Percentiles rank a stretch among this genome's conserved stretches.
These are phyloP conservation scores for Penicillium paneum DNA, from an alignment of 2,329 filamentous ascomycete species.

Conservation along the genomic window DNA sequence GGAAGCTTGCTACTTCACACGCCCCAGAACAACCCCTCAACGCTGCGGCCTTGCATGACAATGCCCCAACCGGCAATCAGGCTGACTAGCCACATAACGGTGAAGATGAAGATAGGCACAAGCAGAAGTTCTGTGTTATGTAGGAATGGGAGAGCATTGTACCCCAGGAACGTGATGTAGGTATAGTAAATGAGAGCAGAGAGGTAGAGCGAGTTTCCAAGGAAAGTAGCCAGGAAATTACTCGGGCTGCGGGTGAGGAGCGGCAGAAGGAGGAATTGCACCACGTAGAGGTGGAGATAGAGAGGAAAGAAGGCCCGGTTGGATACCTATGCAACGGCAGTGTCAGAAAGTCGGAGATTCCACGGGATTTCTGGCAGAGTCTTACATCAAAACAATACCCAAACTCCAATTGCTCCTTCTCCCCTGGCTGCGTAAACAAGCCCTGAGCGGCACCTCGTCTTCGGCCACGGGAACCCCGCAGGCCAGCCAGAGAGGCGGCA, in stretches of 20 bases:
- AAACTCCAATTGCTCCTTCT: slow-evolving; percentile 62
- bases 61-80: slow-evolving; percentile 48
- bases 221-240: slow-evolving; percentile 50
- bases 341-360: neutral
- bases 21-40: slow-evolving; percentile 46
- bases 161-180: slow-evolving; percentile 66
- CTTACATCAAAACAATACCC: slow-evolving; percentile 68
- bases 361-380: neutral
- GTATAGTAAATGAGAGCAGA: slow-evolving; percentile 64
- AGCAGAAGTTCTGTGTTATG: slow-evolving; percentile 65
- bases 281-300: slow-evolving; percentile 64
- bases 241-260: slow-evolving; percentile 46
- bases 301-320: slow-evolving; percentile 66
- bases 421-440: slow-evolving; percentile 55
- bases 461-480: slow-evolving; percentile 46
- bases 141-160: slow-evolving; percentile 65
- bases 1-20: slow-evolving; percentile 24
- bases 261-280: slow-evolving; percentile 66
- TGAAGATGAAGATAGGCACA: slow-evolving; percentile 58
- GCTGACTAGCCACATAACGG: slow-evolving; percentile 57
- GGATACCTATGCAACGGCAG: slow-evolving; percentile 47
- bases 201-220: slow-evolving; percentile 66
- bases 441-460: slow-evolving; percentile 52
- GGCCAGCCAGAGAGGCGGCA: slow-evolving; percentile 44
- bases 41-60: slow-evolving; percentile 43